These are phyloP conservation scores for Anthracocystis walkeri DNA, from an alignment of 1,284 basidiomycete species.

Conservation along the genomic window DNA sequence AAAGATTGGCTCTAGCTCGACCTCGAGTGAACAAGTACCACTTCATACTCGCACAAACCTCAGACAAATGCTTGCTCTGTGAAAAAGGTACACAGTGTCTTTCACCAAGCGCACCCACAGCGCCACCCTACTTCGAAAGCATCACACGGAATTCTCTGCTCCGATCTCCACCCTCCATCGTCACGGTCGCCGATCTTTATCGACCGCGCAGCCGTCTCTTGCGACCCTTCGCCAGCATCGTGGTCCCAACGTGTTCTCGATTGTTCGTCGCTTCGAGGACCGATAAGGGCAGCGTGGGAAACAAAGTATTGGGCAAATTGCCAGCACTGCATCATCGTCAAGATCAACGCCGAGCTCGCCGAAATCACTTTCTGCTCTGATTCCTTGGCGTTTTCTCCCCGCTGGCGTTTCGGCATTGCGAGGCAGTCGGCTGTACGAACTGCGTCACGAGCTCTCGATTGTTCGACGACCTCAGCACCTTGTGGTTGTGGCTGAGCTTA, in stretches of 20 bases:
- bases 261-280: conserved; percentile 25
- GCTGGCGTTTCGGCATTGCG: conserved; percentile 6
- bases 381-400: conserved; percentile 9
- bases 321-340: conserved; percentile 11
- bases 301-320: background rate
- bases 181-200: conserved; percentile 2
- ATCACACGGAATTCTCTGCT: conserved; percentile 4
- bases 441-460: conserved; percentile 23
- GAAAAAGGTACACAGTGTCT: conserved; percentile 19
- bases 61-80: conserved; percentile 10
- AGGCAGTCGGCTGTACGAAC: conserved; percentile 7
- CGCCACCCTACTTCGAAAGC: conserved; percentile 23
- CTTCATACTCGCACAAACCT: conserved; percentile 15
- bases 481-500: conserved; percentile 17
- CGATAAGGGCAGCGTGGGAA: conserved; percentile 32
- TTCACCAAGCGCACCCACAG: conserved; percentile 7
- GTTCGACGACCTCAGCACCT: conserved; percentile 14
- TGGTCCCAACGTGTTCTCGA: conserved; percentile 1
- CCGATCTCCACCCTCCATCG: conserved; percentile 14
- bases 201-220: background rate
- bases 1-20: conserved; percentile 21
- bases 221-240: background rate
- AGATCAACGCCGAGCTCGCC: conserved; percentile 25
- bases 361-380: background rate
- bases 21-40: conserved; percentile 13